Conservation (phyloP, 805 yeast species). For the Alloascoidea hylecoeti region DNA sequence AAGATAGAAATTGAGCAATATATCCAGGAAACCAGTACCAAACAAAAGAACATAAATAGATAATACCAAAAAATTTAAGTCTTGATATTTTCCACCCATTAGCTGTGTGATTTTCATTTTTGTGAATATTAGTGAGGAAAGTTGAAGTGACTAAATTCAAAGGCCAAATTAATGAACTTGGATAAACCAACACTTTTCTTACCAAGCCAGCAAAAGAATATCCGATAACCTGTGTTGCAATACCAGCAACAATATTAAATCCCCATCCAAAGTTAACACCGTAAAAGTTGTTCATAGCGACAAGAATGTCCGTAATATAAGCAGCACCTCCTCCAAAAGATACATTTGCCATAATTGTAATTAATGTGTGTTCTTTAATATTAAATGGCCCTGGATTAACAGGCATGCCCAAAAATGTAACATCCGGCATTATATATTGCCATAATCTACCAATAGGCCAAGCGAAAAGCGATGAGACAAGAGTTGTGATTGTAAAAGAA, state of each 20-base stretch:
- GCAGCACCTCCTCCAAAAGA: slow-evolving; percentile 29
- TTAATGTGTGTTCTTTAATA: slow-evolving; percentile 46
- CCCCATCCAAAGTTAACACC: slow-evolving; percentile 32
- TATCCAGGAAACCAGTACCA: slow-evolving; percentile 53
- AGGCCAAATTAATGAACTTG: slow-evolving; percentile 62
- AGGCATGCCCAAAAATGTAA: slow-evolving; percentile 15
- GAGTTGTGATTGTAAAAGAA: slow-evolving; percentile 31
- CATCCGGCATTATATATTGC: slow-evolving; percentile 23
- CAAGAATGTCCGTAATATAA: slow-evolving; percentile 41
- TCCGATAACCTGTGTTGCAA: slow-evolving; percentile 51
- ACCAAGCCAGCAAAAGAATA: slow-evolving; percentile 54
- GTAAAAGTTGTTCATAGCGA: slow-evolving; percentile 36
- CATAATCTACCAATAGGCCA: slow-evolving; percentile 48
- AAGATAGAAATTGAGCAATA: slow-evolving; percentile 41
- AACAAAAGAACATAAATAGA: slow-evolving; percentile 23
- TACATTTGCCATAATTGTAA: slow-evolving; percentile 37
- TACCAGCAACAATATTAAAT: slow-evolving; percentile 33
- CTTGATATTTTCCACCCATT: slow-evolving; percentile 50
- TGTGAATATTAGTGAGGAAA: slow-evolving; percentile 36
- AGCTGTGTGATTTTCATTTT: slow-evolving; percentile 33
- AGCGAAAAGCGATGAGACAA: slow-evolving; percentile 44
- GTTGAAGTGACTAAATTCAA: slow-evolving; percentile 44
- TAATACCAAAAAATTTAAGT: slow-evolving; percentile 29
- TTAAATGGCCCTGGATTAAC: slow-evolving; percentile 58
- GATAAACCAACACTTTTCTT: slow-evolving; percentile 43